phyloP scores from a whole-genome alignment of 164 flowering plant species.

The Sextonia rubra region DNA sequence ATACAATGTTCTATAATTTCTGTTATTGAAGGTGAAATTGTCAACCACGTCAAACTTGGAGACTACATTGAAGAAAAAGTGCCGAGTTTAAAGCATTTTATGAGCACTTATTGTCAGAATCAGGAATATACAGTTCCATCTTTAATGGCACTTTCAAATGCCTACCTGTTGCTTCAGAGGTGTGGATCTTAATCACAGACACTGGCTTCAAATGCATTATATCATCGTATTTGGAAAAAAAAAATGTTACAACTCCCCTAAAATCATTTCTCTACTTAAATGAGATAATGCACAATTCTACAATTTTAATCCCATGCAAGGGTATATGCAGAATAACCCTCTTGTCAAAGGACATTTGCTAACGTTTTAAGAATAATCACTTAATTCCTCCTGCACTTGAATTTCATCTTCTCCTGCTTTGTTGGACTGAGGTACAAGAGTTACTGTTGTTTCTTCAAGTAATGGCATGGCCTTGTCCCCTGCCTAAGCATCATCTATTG shows the following conservation, averaged over 20 bases:
- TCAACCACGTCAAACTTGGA: conserved; percentile 49
- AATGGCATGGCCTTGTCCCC: too few species aligned
- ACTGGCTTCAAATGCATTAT: not conserved
- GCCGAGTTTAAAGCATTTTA: conserved; percentile 67
- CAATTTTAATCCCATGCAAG: not conserved
- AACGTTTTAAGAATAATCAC: too few species aligned
- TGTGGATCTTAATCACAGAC: conserved; percentile 10
- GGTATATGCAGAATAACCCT: not conserved
- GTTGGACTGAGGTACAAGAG: too few species aligned
- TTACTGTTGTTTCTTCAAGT: too few species aligned
- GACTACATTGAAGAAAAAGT: conserved; percentile 56
- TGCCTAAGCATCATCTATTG: too few species aligned
- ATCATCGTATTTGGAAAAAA: not conserved
- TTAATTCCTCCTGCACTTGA: too few species aligned
- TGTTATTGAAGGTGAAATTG: conserved; percentile 40
- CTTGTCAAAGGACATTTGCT: too few species aligned
- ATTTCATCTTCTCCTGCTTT: too few species aligned
- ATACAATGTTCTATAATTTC: not conserved
- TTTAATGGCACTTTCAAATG: conserved; percentile 69
- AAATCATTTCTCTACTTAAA: not conserved
- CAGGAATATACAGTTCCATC: conserved; percentile 54
- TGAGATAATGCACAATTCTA: not conserved
- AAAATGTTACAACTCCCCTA: not conserved
- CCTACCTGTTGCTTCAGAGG: conserved; percentile 71
- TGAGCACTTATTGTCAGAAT: conserved; percentile 21